Evolutionary conservation across 805 yeast genomes (phyloP), one percentile per base, ranked within the genome.

Genomic region (Dipodascopsis uninucleata): DNA sequence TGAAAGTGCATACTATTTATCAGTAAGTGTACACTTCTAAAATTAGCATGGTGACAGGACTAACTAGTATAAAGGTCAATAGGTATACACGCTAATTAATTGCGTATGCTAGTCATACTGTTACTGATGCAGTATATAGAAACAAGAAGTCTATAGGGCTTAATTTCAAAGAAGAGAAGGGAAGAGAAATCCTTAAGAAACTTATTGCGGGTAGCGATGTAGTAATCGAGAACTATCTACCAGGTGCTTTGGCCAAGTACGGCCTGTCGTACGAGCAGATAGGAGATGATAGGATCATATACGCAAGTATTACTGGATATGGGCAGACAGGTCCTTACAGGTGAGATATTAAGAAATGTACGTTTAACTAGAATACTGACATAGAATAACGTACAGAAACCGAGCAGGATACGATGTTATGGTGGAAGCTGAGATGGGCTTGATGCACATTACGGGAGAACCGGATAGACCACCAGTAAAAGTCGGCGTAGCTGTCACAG

Each of bases 391-490:
- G n/a, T n/a, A n/a, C n/a, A 47, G 59, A 5, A 44, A 56, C 24
- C 59, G 72, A 10, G 70, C 72, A 2, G 72, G 72, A 16, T 68
- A 69, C 55, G 71, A 67, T 39, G 71, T 68, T 35, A 68, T 68
- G 72, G 71, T 68, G 4, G 72, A 68, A 50, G 72, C 72, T 5
- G 72, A 68, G 50, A 65, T 67, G 53, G 72, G 72, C 2, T 59
- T 68, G 35, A 68, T 68, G 72, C 72, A 68, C 48, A 69, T 68
- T 49, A 68, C 72, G 0, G 72, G 72, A 14, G 61, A 65, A 38
- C 64, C 65, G 5, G 61, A 64, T 26, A 66, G 71, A 21, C 68
- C 64, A 9, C 71, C 72, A 1, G 69, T 66, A 20, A 68, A 69
- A 48, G 72, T 67, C 5, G 72, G 72, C 3, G 72, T 68, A 5